Evolutionary conservation across 257 asterid genomes (phyloP), one percentile per base, ranked within the genome.

Genomic region (Ocimum tenuiflorum): DNA sequence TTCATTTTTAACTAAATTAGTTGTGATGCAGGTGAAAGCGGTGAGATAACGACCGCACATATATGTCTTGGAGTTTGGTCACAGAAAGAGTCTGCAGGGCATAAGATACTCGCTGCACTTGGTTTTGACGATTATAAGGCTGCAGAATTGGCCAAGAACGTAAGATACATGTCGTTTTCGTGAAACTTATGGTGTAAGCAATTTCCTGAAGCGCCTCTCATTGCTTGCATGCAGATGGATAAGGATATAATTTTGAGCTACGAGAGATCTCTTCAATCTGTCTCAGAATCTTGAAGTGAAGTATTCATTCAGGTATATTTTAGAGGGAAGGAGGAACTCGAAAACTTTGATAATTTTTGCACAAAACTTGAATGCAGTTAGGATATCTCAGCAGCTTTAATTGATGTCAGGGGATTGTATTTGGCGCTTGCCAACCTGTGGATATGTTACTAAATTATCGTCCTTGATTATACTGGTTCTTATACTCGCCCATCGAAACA

Each of bases 111-210:
- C 83, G 79, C 88, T 67, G 18, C 75, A 8, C 72, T 81, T 70
- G 97, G 98, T 70, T 86, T 87, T 79, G 85, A 84, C 56, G 91
- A 92, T 43, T 94, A 80, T 57, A 89, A 87, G 83, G 95, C 92
- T 43, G 69, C 78, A 61, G 97, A 85, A 76, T 72, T 92, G 71
- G 88, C 87, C n/a, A 84, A 84, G 72, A 75, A 65, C 51, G 98
- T 89, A 79, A 77, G 91, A 71, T 62, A 5, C 46, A 0, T 48
- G 23, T 38, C 8, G 18, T 63, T 47, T n/a, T 50, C 4, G 4
- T 42, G 31, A 55, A 20, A 11, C n/a, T 27, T 27, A 27, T 27
- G 31, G n/a, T n/a, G n/a, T n/a, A n/a, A n/a, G n/a, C n/a, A n/a
- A n/a, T n/a, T n/a, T n/a, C n/a, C 62, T 45, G 27, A 63, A 33